Evolutionary conservation across 2,329 filamentous ascomycete genomes (phyloP), one percentile per base, ranked within the genome.

Genomic region (Clarireedia homoeocarpa): DNA sequence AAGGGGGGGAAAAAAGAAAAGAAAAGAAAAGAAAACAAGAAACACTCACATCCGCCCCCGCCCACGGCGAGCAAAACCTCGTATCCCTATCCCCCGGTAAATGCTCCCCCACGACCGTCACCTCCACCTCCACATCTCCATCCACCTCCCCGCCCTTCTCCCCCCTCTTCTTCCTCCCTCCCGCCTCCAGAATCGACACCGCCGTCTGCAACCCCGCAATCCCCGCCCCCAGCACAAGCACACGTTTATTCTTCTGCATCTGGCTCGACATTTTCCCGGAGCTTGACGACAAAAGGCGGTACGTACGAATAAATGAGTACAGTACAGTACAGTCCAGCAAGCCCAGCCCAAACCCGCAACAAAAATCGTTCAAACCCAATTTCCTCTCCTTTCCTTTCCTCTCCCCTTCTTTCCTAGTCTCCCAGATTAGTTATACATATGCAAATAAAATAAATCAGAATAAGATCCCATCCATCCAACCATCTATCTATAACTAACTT

Each of bases 201-300:
- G 44, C 52, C 9, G 71, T 73, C 58, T 76, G 74, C 3, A 78
- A 70, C 17, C 74, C 75, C 10, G 73, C 73, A 4, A 78, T 70
- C 2, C 76, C 75, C 5, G 74, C 75, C n/a, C 75, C 63, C 4
- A 65, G 61, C 53, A 65, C 59, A 27, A 60, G 36, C 17, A 66
- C 62, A 24, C 1, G 10, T 42, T 9, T 42, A 6, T 12, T 42
- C 17, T 17, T 17, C 6, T 44, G 4, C 20, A 5, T 44, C 5
- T 2, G 40, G 6, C 5, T 40, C 6, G 6, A 10, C 5, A 14
- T 7, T 40, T 40, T 40, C 20, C 20, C 20, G 2, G 38, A 5
- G 38, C 12, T 40, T 6, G 38, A 10, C 6, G 4, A 6, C 12
- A 40, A 6, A 10, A 7, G 38, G 12, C 14, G 38, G 12, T 5